phyloP scores from a whole-genome alignment of 495 filamentous ascomycete genomes.

The Polyplosphaeria fusca region DNA sequence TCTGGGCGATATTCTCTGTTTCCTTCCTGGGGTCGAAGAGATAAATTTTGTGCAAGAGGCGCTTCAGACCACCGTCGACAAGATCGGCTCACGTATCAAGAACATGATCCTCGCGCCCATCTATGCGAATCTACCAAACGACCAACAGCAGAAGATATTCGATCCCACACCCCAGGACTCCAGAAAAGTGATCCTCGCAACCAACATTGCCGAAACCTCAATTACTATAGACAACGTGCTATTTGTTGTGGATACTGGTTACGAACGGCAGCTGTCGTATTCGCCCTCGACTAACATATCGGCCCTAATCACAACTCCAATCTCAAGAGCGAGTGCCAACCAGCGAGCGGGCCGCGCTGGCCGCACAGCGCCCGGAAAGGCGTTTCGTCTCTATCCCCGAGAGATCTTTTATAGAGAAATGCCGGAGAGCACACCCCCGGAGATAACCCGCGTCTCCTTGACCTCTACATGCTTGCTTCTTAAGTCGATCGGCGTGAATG shows the following conservation, averaged over 20 bases:
- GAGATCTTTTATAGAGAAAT: slow-evolving; percentile 93
- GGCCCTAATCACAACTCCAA: slow-evolving; percentile 83
- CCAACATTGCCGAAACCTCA: slow-evolving; percentile 94
- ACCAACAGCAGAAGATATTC: slow-evolving; percentile 91
- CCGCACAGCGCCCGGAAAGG: slow-evolving; percentile 89
- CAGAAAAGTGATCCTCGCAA: slow-evolving; percentile 88
- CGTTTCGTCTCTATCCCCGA: slow-evolving; percentile 92
- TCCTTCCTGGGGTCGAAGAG: slow-evolving; percentile 90
- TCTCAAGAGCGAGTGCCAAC: slow-evolving; percentile 90
- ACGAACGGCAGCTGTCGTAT: slow-evolving; percentile 94
- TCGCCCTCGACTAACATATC: slow-evolving; percentile 92
- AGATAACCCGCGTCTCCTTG: slow-evolving; percentile 90
- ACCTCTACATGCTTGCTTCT: slow-evolving; percentile 80
- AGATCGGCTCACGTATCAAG: slow-evolving; percentile 67
- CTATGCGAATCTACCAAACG: slow-evolving; percentile 83
- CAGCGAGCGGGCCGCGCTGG: slow-evolving; percentile 90
- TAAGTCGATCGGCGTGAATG: slow-evolving; percentile 89
- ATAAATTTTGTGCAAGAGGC: slow-evolving; percentile 78
- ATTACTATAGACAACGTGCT: slow-evolving; percentile 92
- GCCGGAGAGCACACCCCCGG: slow-evolving; percentile 87
- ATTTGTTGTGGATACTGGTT: slow-evolving; percentile 90
- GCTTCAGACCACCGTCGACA: slow-evolving; percentile 72
- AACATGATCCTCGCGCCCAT: slow-evolving; percentile 75
- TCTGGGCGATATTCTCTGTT: slow-evolving; percentile 86
- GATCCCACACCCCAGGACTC: slow-evolving; percentile 80